Evolutionary conservation across 345 rosid species (phyloP).

Genomic region (Mallotus nudiflorus): DNA sequence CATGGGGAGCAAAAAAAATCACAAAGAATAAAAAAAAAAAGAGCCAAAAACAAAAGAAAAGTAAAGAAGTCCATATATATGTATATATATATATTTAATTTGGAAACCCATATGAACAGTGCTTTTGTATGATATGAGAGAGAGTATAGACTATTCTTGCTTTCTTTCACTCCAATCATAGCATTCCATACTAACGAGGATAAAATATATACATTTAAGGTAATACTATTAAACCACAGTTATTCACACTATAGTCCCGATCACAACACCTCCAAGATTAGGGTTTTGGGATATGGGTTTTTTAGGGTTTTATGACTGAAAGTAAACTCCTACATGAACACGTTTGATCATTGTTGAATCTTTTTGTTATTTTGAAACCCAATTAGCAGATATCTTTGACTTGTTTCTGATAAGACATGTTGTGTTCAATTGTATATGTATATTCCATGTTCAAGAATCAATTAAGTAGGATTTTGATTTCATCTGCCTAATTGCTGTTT

Average conservation of each 20-base stretch:
- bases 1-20: conserved; percentile 64
- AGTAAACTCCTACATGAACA: background rate
- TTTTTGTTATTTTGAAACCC: background rate
- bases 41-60: conserved; percentile 33
- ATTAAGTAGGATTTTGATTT: background rate
- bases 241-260: background rate
- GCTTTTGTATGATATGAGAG: conserved; percentile 37
- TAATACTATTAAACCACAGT: conserved; percentile 7
- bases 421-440: background rate
- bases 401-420: background rate
- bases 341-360: background rate
- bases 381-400: background rate
- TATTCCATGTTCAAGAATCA: conserved; percentile 3
- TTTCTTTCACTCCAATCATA: conserved; percentile 22
- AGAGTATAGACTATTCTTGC: conserved; percentile 21
- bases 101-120: conserved; percentile 30
- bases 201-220: conserved; percentile 9
- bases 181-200: conserved; percentile 6
- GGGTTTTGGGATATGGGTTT: conserved; percentile 37
- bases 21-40: conserved; percentile 48
- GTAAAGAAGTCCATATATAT: conserved; percentile 19
- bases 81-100: conserved; percentile 43
- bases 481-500: background rate
- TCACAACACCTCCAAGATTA: conserved; percentile 15
- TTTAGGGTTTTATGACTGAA: conserved; percentile 36